Percentiles rank a stretch among this genome's conserved stretches.
Evolutionary conservation across 768 basidiomycete species (phyloP).

Genomic region (Lentinula sp.): DNA sequence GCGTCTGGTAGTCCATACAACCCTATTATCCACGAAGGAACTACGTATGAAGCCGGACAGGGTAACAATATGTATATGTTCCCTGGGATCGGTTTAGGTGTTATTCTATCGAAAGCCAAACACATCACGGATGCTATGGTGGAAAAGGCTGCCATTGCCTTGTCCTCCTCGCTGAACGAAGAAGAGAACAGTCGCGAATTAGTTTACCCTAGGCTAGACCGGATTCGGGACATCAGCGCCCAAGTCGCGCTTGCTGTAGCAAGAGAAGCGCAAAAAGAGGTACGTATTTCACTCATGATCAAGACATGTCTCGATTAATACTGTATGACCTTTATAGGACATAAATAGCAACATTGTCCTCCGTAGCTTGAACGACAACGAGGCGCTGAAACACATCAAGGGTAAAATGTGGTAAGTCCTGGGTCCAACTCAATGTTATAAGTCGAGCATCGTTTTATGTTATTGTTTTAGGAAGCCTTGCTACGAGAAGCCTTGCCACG

Average conservation of each 20-base stretch:
- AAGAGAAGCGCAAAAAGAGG: conserved; percentile 58
- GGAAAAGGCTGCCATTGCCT: conserved; percentile 57
- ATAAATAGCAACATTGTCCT: conserved; percentile 42
- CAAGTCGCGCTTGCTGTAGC: conserved; percentile 58
- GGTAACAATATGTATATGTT: conserved; percentile 81
- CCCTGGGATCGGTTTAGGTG: conserved; percentile 56
- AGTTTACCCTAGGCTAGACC: conserved; percentile 63
- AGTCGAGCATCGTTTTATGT: background rate
- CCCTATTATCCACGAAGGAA: conserved; percentile 40
- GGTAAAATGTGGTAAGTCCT: conserved; percentile 44
- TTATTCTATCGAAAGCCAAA: conserved; percentile 50
- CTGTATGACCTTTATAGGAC: conserved; percentile 20
- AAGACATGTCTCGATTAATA: background rate
- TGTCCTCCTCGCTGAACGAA: conserved; percentile 47
- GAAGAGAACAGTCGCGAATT: conserved; percentile 51
- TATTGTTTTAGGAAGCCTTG: background rate
- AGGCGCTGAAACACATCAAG: conserved; percentile 42
- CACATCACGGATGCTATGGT: conserved; percentile 67
- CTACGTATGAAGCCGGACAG: conserved; percentile 57
- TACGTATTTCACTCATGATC: conserved; percentile 19
- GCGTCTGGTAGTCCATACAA: conserved; percentile 72
- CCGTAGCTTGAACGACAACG: conserved; percentile 40
- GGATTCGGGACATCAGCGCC: conserved; percentile 64
- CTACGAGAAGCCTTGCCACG: conserved; percentile 4
- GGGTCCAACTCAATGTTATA: background rate